These are phyloP conservation scores for Fusarium kyushuense DNA, from an alignment of 2,329 filamentous ascomycete genomes.

Conservation along the genomic window DNA sequence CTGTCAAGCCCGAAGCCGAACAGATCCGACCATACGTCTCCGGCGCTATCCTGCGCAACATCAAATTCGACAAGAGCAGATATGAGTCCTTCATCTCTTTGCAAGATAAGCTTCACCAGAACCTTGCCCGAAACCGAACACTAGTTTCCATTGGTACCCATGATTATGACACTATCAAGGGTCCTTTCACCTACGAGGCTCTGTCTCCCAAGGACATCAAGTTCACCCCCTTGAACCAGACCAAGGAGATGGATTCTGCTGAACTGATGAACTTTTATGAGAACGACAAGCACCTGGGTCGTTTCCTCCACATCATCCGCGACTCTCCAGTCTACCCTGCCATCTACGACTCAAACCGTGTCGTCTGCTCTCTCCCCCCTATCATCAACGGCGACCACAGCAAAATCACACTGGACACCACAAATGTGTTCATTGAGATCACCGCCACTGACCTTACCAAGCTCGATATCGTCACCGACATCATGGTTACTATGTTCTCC, in stretches of 20 bases:
- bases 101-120: constrained; percentile 98
- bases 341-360: constrained; percentile 89
- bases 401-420: constrained; percentile 92
- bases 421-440: constrained; percentile 96
- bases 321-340: constrained; percentile 95
- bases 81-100: constrained; percentile 98
- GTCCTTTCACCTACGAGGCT: constrained; percentile 97
- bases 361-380: constrained; percentile 92
- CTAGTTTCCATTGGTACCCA: constrained; percentile 98
- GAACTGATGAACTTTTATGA: constrained; percentile 97
- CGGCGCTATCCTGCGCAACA: constrained; percentile 86
- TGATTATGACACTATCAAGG: constrained; percentile 91
- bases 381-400: constrained; percentile 99
- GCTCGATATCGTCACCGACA: constrained; percentile 93
- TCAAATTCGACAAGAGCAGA: constrained; percentile 89
- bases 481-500: constrained; percentile 97
- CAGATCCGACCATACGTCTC: constrained; percentile 89
- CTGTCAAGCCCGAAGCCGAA: constrained; percentile 79
- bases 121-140: constrained; percentile 91
- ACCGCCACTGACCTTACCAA: constrained; percentile 97
- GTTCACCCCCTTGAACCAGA: constrained; percentile 92
- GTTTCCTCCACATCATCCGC: constrained; percentile 92
- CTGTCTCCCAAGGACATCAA: constrained; percentile 90
- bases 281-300: constrained; percentile 90
- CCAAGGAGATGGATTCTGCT: constrained; percentile 84